Conservation (phyloP, 192 early-diverging fungal genomes). For the Backusella psychrophila region DNA sequence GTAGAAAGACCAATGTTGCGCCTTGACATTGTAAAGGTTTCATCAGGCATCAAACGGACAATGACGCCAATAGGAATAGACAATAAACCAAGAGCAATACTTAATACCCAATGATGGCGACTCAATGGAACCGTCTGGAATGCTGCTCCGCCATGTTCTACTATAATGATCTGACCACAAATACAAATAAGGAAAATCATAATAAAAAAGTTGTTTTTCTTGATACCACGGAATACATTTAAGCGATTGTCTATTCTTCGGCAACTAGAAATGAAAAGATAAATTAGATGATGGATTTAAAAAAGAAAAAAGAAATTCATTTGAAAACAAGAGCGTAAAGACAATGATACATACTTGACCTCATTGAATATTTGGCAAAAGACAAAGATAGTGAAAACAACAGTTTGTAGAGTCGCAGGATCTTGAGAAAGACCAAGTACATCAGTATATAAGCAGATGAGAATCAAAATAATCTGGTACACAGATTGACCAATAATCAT, state of each 20-base stretch:
- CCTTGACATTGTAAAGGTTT: slow-evolving; percentile 31
- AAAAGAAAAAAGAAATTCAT: not conserved
- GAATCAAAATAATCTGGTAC: slow-evolving; percentile 80
- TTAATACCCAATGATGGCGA: slow-evolving; percentile 78
- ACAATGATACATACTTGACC: slow-evolving; percentile 59
- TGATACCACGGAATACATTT: slow-evolving; percentile 86
- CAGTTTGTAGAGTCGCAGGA: slow-evolving; percentile 53
- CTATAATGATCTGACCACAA: slow-evolving; percentile 82
- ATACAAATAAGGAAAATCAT: slow-evolving; percentile 74
- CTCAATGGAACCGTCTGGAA: slow-evolving; percentile 73
- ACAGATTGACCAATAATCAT: slow-evolving; percentile 91
- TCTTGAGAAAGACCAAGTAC: slow-evolving; percentile 49
- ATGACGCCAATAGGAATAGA: slow-evolving; percentile 83
- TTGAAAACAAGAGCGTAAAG: not conserved
- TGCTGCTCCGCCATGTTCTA: slow-evolving; percentile 86
- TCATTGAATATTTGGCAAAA: slow-evolving; percentile 90
- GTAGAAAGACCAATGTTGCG: slow-evolving; percentile 31
- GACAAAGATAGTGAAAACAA: slow-evolving; percentile 92
- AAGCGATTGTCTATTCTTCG: slow-evolving; percentile 71
- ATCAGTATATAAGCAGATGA: slow-evolving; percentile 65
- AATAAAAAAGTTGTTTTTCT: slow-evolving; percentile 77
- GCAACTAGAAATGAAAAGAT: slow-evolving; percentile 42
- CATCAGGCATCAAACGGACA: slow-evolving; percentile 81
- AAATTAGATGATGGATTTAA: not conserved
- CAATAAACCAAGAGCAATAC: slow-evolving; percentile 70